Evolutionary conservation across 192 early-diverging fungal species (phyloP).

Genomic region (Umbelopsis isabellina): DNA sequence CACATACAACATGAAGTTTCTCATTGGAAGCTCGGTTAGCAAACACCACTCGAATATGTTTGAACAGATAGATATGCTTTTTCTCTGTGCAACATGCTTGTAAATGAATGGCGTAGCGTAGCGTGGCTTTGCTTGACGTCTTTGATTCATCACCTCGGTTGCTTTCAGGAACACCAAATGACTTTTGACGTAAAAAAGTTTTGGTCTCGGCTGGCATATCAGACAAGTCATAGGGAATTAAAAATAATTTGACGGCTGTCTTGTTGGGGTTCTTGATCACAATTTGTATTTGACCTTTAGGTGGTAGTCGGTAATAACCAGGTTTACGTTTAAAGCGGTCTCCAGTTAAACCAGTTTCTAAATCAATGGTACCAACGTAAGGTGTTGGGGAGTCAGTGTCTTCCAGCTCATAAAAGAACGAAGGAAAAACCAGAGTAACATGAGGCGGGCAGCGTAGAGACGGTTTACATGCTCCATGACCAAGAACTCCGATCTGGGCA

Average conservation of each 20-base stretch:
- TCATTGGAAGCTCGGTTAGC: constrained; percentile 71
- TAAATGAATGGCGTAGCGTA: constrained; percentile 80
- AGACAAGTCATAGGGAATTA: constrained; percentile 78
- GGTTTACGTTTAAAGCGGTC: constrained; percentile 42
- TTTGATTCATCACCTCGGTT: constrained; percentile 21
- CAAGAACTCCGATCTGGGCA: constrained; percentile 73
- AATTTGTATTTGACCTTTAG: constrained; percentile 76
- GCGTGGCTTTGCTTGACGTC: constrained; percentile 30
- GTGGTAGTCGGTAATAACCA: constrained; percentile 70
- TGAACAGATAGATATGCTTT: constrained; percentile 64
- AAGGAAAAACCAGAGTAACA: constrained; percentile 64
- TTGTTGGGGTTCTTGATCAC: constrained; percentile 80
- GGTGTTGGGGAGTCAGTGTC: constrained; percentile 63
- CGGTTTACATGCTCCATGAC: constrained; percentile 55
- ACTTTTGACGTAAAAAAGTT: constrained; percentile 82
- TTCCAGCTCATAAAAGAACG: constrained; percentile 74
- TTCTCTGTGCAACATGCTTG: constrained; percentile 65
- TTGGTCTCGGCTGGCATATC: constrained; percentile 75
- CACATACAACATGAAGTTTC: constrained; percentile 59
- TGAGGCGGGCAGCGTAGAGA: constrained; percentile 71
- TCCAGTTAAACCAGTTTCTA: constrained; percentile 52
- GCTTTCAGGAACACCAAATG: constrained; percentile 51
- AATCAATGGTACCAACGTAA: constrained; percentile 77
- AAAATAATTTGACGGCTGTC: constrained; percentile 78
- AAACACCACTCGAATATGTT: constrained; percentile 76